Evolutionary conservation across 495 filamentous ascomycete genomes (phyloP).

Genomic region (Cryomyces antarcticus): DNA sequence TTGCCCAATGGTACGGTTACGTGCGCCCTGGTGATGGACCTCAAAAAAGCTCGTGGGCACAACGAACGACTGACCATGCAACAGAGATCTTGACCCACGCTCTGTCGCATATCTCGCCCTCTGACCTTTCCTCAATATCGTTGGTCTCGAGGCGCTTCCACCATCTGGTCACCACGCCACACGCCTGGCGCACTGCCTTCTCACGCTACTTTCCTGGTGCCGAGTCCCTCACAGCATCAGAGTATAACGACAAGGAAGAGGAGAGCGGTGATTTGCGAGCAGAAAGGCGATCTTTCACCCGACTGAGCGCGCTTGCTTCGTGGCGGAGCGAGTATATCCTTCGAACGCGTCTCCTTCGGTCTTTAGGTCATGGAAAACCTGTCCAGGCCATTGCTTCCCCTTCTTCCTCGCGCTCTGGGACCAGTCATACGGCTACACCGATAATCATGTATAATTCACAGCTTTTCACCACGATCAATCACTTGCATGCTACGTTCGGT

Average conservation of each 20-base stretch:
- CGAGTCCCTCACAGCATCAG: constrained; percentile 20
- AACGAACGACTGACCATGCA: constrained; percentile 1
- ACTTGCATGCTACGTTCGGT: constrained; percentile 53
- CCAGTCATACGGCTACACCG: constrained; percentile 32
- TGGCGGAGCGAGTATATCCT: constrained; percentile 89
- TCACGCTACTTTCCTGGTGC: constrained; percentile 69
- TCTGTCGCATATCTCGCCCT: constrained; percentile 68
- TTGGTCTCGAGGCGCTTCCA: constrained; percentile 75
- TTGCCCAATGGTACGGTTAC: constrained; percentile 56
- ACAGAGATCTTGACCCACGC: constrained; percentile 88
- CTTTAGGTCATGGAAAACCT: constrained; percentile 57
- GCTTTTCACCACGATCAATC: constrained; percentile 49
- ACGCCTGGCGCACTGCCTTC: constrained; percentile 82
- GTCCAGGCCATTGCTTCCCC: constrained; percentile 31
- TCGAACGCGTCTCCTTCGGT: constrained; percentile 64
- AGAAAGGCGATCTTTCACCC: constrained; percentile 55
- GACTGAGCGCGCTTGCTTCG: constrained; percentile 57
- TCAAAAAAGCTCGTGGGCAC: neutral
- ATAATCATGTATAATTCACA: constrained; percentile 66
- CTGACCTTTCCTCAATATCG: constrained; percentile 53
- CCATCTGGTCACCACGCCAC: constrained; percentile 60
- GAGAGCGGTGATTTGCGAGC: constrained; percentile 30
- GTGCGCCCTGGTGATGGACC: neutral
- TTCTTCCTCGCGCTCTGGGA: constrained; percentile 26
- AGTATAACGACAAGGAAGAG: constrained; percentile 12